phyloP scores from a whole-genome alignment of 176 grass and related monocot genomes.

The Typha latifolia region DNA sequence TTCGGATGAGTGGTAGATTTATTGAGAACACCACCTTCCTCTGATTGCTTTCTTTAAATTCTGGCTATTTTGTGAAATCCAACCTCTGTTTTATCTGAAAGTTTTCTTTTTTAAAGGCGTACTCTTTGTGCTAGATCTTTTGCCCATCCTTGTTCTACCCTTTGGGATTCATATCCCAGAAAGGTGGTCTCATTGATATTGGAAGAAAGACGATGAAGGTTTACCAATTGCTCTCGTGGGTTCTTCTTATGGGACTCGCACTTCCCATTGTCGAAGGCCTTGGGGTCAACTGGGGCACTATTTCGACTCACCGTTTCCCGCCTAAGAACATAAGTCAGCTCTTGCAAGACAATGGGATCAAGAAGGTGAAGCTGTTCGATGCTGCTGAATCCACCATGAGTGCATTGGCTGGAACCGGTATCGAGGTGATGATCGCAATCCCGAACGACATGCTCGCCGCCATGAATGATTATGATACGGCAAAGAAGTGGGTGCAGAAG shows the following conservation, averaged over 20 bases:
- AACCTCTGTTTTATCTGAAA: too few species aligned
- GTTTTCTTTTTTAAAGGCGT: too few species aligned
- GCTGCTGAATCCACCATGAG: conserved; percentile 38
- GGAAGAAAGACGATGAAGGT: not conserved
- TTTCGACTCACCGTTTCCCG: conserved; percentile 50
- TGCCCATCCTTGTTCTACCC: too few species aligned
- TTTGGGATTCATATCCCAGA: too few species aligned
- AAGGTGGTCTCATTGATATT: too few species aligned
- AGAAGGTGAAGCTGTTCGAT: conserved; percentile 74
- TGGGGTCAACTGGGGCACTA: conserved; percentile 73
- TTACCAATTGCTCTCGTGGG: not conserved
- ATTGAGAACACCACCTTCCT: too few species aligned
- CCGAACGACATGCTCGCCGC: conserved; percentile 57
- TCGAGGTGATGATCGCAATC: conserved; percentile 68
- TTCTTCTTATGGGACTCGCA: not conserved
- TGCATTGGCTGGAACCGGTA: conserved; percentile 43
- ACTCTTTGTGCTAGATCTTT: too few species aligned
- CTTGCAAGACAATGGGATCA: conserved; percentile 51
- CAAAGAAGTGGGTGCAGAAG: conserved; percentile 49
- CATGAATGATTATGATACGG: conserved; percentile 31
- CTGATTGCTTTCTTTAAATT: too few species aligned
- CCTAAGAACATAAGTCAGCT: conserved; percentile 37
- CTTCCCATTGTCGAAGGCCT: conserved; percentile 4
- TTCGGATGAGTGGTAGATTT: too few species aligned
- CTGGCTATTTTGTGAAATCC: too few species aligned